Conservation (phyloP, 768 basidiomycete species). For the Suillus bovinus region DNA sequence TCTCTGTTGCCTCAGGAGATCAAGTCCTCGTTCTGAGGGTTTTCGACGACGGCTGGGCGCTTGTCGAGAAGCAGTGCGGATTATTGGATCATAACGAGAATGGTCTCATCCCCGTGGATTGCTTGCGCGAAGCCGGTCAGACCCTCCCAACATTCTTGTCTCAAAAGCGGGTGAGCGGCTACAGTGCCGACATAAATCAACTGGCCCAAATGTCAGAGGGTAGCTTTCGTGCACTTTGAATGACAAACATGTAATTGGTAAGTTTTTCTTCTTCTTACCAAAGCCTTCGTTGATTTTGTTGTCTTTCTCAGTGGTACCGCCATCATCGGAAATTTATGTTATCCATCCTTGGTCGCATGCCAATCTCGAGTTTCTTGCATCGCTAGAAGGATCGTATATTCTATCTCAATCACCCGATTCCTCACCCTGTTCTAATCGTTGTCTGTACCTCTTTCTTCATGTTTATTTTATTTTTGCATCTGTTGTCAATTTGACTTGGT, state of each 20-base stretch:
- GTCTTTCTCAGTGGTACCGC: neutral
- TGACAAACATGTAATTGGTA: neutral
- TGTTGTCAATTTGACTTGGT: neutral
- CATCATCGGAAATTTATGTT: neutral
- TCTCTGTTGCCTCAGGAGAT: conserved; percentile 52
- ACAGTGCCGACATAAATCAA: conserved; percentile 14
- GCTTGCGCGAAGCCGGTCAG: conserved; percentile 52
- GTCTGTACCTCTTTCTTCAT: conserved; percentile 18
- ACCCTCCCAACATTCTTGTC: conserved; percentile 49
- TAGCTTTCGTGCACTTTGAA: neutral
- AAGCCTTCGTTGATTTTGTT: neutral
- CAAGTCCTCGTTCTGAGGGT: conserved; percentile 49
- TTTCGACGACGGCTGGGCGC: conserved; percentile 75
- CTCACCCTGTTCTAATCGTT: neutral
- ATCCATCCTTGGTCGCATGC: neutral
- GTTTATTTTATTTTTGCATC: neutral
- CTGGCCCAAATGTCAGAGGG: neutral
- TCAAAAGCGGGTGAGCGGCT: conserved; percentile 48
- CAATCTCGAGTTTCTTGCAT: conserved; percentile 1
- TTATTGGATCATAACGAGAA: conserved; percentile 16
- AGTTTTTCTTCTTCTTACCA: neutral
- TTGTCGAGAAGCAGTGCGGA: conserved; percentile 47
- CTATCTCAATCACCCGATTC: neutral
- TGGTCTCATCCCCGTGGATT: conserved; percentile 73
- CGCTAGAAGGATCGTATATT: neutral